Base-by-base conservation (phyloP, 495 filamentous ascomycete species). In the Halenospora varia region DNA sequence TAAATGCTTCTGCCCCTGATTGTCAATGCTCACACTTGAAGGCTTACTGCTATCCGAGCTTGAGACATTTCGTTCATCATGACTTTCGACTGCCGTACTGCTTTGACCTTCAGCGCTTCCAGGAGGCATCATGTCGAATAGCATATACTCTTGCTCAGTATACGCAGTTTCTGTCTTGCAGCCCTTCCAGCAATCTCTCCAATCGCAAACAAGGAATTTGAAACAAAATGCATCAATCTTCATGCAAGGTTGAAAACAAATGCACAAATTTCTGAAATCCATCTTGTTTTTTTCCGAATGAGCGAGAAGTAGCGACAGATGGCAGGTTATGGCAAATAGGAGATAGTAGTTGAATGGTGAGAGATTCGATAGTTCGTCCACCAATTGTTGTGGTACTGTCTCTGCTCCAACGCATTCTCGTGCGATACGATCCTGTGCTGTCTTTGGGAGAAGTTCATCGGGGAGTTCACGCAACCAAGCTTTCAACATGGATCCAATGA, bases 311-410 rank as follows among this genome's bases (percentile, higher is more conserved):
- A 96, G 81, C 66, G 88, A 92, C 35, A 96, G 82, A 62, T 96
- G 92, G 69, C 92, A 96, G 25, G 92, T 96, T 62, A 96, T 94
- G 60, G 92, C 92, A 70, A 96, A 96, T 46, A 96, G 85, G 25
- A 96, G 88, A 64, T 96, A 96, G 72, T 96, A 96, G 71, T 96
- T 91, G 75, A 89, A 96, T 0, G 92, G 92, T 2, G 92, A 87
- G 13, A 96, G 79, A 56, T 87, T 90, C 2, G 92, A 95, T 2
- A 96, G 85, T 70, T 95, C 91, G 55, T 96, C 90, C 62, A 90
- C 86, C 48, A 96, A 78, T 68, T 89, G 61, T 60, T 92, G 86
- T 4, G 92, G 92, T 2, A 89, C 88, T 23, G 78, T 81, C 19
- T 86, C 87, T 44, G 88, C 81, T n/a, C 85, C 85, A 57, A 82